phyloP scores from a whole-genome alignment of 1,284 basidiomycete genomes.

The Sanghuangporus weigelae region DNA sequence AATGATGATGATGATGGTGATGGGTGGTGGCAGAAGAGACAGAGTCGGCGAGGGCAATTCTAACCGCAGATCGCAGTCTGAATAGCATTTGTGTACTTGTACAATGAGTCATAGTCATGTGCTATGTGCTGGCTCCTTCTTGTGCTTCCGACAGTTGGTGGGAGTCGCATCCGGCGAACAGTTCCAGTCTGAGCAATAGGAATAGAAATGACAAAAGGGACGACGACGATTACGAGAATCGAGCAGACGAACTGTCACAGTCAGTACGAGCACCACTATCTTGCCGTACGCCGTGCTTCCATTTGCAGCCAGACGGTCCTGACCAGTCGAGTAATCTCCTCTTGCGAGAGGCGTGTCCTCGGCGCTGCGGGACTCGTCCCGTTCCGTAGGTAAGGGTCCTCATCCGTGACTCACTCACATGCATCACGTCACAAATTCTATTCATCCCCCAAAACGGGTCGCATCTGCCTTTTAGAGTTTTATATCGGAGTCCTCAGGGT shows the following conservation, averaged over 20 bases:
- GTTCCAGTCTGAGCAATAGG: background rate
- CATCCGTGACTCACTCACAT: background rate
- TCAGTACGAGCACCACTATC: background rate
- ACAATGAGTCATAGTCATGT: conserved; percentile 1
- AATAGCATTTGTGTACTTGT: background rate
- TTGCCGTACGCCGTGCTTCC: background rate
- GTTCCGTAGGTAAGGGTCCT: background rate
- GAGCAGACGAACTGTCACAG: background rate
- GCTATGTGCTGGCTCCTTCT: background rate
- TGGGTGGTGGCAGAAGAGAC: background rate
- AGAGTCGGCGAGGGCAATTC: background rate
- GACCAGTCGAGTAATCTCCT: background rate
- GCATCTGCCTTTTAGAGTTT: conserved; percentile 9
- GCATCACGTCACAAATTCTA: background rate
- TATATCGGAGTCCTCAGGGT: background rate
- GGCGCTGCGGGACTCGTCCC: background rate
- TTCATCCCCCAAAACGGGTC: conserved; percentile 2
- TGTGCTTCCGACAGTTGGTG: background rate
- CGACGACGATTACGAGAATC: background rate
- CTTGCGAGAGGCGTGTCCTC: conserved; percentile 6
- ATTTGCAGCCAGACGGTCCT: background rate
- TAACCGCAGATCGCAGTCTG: background rate
- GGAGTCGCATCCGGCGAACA: background rate
- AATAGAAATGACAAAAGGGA: background rate
- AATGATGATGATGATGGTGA: background rate